Conservation (phyloP, 306 rosid genomes). For the Amphicarpaea edgeworthii region DNA sequence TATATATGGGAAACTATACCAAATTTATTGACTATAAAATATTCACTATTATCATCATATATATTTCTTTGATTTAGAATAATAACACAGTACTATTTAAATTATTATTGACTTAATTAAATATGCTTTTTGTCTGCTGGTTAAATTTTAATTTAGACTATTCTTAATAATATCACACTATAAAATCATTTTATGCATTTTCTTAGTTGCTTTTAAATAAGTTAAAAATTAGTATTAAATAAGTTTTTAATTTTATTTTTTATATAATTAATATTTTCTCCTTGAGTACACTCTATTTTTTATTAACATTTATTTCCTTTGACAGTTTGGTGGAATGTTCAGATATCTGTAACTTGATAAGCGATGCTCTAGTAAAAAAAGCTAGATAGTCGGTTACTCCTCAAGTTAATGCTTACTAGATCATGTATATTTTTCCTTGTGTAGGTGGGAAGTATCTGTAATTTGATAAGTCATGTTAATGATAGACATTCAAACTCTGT, state of each 20-base stretch:
- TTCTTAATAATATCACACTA: too few species aligned
- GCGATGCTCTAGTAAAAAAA: slow-evolving; percentile 55
- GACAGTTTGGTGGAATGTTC: slow-evolving; percentile 97
- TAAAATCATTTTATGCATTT: not conserved
- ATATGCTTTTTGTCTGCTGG: not conserved
- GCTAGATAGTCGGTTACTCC: slow-evolving; percentile 1
- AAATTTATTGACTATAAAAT: too few species aligned
- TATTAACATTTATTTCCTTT: slow-evolving; percentile 2
- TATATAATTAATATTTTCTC: not conserved
- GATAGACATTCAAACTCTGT: slow-evolving; percentile 59
- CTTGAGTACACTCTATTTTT: not conserved
- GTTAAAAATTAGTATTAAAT: not conserved
- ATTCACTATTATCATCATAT: too few species aligned
- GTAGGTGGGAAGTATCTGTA: slow-evolving; percentile 88
- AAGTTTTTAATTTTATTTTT: not conserved
- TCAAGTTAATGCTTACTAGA: not conserved
- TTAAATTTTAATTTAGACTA: not conserved
- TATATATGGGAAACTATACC: too few species aligned
- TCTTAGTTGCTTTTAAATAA: not conserved
- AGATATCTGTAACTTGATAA: slow-evolving; percentile 87
- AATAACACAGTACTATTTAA: not conserved
- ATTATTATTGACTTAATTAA: not conserved
- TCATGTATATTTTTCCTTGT: not conserved
- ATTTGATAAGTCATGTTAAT: slow-evolving; percentile 66
- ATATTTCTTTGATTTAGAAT: not conserved